Evolutionary conservation across 2,329 filamentous ascomycete genomes (phyloP).

Genomic region (Penicillium sp.): DNA sequence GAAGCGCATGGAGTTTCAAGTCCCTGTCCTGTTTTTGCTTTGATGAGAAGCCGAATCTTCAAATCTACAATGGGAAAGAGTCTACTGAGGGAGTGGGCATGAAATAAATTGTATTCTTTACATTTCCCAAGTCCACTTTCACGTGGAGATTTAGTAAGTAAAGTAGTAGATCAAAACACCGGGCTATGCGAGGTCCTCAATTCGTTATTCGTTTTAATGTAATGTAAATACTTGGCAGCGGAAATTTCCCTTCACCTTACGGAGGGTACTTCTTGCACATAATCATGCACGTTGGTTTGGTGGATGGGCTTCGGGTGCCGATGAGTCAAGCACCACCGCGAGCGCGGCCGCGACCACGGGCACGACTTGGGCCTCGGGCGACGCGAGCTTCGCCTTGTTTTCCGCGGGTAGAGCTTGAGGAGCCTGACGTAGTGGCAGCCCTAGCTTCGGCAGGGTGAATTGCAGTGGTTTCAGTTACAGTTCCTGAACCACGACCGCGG

Average conservation of each 20-base stretch:
- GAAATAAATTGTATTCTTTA: neutral
- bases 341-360: neutral
- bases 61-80: too few relatives aligned
- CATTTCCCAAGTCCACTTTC: too few relatives aligned
- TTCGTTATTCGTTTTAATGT: neutral
- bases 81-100: neutral
- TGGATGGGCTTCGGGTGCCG: neutral
- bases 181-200: neutral
- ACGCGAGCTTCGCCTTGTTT: neutral
- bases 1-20: neutral
- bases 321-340: neutral
- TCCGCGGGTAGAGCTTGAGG: neutral
- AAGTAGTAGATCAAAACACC: neutral
- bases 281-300: neutral
- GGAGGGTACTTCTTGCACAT: neutral
- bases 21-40: too few relatives aligned
- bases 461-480: neutral
- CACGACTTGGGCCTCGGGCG: neutral
- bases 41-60: too few relatives aligned
- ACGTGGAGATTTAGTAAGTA: too few relatives aligned
- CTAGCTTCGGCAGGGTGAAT: too few relatives aligned
- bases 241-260: neutral
- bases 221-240: neutral
- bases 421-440: neutral
- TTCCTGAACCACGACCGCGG: neutral